A percentile compares a stretch with the other conserved stretches of the same genome.
These are phyloP conservation scores for Mycena citricolor DNA, from an alignment of 1,284 basidiomycete genomes.

Conservation along the genomic window DNA sequence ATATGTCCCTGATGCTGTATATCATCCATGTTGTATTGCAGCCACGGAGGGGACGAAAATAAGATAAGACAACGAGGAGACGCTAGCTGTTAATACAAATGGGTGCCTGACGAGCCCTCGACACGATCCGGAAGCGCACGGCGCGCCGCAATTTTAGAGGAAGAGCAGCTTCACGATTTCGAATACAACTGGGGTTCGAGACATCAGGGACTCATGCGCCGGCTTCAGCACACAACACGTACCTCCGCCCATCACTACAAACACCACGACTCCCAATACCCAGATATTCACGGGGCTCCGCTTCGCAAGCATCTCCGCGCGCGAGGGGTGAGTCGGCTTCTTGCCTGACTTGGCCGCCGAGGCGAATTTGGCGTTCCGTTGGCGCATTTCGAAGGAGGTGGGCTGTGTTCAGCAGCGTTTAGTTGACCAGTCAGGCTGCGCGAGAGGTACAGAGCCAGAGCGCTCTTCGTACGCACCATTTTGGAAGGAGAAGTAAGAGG, in stretches of 20 bases:
- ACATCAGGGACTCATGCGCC: constrained; percentile 12
- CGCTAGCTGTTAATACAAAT: constrained; percentile 17
- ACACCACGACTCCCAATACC: constrained; percentile 66
- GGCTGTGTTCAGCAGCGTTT: constrained; percentile 45
- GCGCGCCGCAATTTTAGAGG: constrained; percentile 49
- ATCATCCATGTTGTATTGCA: constrained; percentile 9
- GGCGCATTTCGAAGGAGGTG: constrained; percentile 76
- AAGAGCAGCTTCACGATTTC: constrained; percentile 67
- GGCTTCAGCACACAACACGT: constrained; percentile 30
- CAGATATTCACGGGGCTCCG: constrained; percentile 69
- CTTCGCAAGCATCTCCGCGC: constrained; percentile 67
- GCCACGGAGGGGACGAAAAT: constrained; percentile 8
- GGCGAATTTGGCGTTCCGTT: constrained; percentile 76
- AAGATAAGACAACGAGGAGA: constrained; percentile 6
- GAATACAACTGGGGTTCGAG: constrained; percentile 74
- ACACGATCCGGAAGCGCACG: background rate
- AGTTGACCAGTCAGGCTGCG: background rate
- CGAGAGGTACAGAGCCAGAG: background rate
- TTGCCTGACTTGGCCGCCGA: constrained; percentile 69
- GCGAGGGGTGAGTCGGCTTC: constrained; percentile 68
- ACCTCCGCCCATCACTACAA: constrained; percentile 79
- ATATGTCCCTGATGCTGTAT: constrained; percentile 1
- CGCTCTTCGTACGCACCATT: constrained; percentile 25
- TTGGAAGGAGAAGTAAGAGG: constrained; percentile 6
- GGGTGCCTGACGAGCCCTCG: constrained; percentile 4